Evolutionary conservation across 140 eudicot species (phyloP).

Genomic region (Ambrosia hybrid): DNA sequence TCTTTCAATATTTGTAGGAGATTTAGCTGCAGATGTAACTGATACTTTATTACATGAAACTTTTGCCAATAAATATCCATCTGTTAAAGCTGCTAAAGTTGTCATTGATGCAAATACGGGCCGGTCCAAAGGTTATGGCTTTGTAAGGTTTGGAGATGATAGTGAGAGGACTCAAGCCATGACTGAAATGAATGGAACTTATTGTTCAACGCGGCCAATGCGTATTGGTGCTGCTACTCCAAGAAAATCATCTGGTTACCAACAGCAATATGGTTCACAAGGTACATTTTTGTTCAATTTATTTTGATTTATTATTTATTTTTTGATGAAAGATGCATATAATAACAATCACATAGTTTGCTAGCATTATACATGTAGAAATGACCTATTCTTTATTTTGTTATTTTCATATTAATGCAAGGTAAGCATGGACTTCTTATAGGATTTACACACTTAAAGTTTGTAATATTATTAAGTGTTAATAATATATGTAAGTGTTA

Average conservation of each 20-base stretch:
- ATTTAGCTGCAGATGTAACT: conserved; percentile 71
- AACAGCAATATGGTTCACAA: conserved; percentile 58
- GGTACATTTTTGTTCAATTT: conserved; percentile 32
- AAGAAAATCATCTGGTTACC: conserved; percentile 58
- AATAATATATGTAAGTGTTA: background rate
- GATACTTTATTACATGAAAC: conserved; percentile 63
- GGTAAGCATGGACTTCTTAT: background rate
- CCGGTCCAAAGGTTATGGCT: conserved; percentile 69
- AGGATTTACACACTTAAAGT: background rate
- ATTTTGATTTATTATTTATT: background rate
- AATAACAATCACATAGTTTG: too few relatives aligned
- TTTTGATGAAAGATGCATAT: too few relatives aligned
- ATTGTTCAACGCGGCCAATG: conserved; percentile 66
- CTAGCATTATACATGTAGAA: too few relatives aligned
- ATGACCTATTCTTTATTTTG: background rate
- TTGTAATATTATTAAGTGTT: background rate
- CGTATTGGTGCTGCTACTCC: conserved; percentile 75
- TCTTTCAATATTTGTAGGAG: conserved; percentile 72
- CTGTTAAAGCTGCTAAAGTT: conserved; percentile 73
- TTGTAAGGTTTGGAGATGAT: conserved; percentile 76
- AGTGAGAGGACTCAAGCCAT: conserved; percentile 67
- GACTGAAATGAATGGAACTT: conserved; percentile 70
- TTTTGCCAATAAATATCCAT: conserved; percentile 54
- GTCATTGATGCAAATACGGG: conserved; percentile 73
- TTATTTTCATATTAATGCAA: background rate